phyloP scores from a whole-genome alignment of 805 yeast species.

The Candida boleticola region DNA sequence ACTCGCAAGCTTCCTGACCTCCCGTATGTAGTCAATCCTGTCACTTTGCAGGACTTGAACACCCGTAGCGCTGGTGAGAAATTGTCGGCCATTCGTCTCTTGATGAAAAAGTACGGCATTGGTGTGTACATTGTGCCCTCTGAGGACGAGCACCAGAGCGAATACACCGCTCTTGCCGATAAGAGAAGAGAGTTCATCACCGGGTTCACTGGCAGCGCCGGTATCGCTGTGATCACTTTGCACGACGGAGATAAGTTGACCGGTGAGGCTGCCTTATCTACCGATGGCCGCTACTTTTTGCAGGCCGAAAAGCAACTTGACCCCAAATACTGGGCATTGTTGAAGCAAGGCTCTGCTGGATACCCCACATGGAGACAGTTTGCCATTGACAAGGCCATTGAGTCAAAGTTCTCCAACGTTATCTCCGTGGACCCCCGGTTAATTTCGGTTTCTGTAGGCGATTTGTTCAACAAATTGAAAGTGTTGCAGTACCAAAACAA shows the following conservation, averaged over 20 bases:
- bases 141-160: slow-evolving; percentile 93
- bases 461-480: slow-evolving; percentile 31
- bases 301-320: slow-evolving; percentile 88
- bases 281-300: slow-evolving; percentile 92
- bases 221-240: slow-evolving; percentile 77
- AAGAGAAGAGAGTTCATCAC: slow-evolving; percentile 79
- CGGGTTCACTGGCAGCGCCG: slow-evolving; percentile 93
- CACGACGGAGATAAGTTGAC: slow-evolving; percentile 40
- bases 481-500: slow-evolving; percentile 15
- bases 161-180: slow-evolving; percentile 79
- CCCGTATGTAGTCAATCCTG: slow-evolving; percentile 17
- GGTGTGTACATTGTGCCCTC: slow-evolving; percentile 79
- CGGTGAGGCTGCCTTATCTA: slow-evolving; percentile 77
- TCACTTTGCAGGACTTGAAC: slow-evolving; percentile 4
- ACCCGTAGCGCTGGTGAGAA: slow-evolving; percentile 55
- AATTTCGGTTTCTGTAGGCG: slow-evolving; percentile 51
- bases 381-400: slow-evolving; percentile 53
- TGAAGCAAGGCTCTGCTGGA: slow-evolving; percentile 76
- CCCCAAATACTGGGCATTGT: slow-evolving; percentile 63
- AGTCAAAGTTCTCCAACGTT: slow-evolving; percentile 46
- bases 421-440: slow-evolving; percentile 85
- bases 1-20: slow-evolving; percentile 22
- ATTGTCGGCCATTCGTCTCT: slow-evolving; percentile 55
- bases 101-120: slow-evolving; percentile 61
- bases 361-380: slow-evolving; percentile 79